These are phyloP conservation scores for Orbilia ellipsospora DNA, from an alignment of 2,329 filamentous ascomycete species.

Conservation along the genomic window DNA sequence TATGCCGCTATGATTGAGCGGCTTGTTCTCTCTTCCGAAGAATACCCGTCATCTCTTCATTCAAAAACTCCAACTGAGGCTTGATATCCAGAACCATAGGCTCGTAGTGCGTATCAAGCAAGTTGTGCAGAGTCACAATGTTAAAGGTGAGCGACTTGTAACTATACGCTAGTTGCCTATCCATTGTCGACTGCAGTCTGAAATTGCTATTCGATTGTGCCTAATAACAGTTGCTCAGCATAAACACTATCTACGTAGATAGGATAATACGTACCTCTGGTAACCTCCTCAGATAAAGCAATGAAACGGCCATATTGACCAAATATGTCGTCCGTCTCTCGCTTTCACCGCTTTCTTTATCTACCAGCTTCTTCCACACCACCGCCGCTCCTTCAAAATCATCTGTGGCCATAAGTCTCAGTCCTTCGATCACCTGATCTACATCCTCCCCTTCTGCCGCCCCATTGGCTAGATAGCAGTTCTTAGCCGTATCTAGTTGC, in stretches of 20 bases:
- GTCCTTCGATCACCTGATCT: conserved; percentile 42
- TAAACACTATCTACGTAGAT: not conserved
- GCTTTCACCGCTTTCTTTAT: conserved; percentile 23
- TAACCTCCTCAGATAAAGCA: conserved; percentile 45
- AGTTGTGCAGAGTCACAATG: conserved; percentile 38
- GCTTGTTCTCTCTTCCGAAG: conserved; percentile 44
- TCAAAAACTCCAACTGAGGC: conserved; percentile 44
- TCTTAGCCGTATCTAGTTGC: conserved; percentile 51
- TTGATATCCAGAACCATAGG: conserved; percentile 30
- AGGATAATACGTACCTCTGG: conserved; percentile 30
- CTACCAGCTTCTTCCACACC: conserved; percentile 49
- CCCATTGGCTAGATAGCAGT: conserved; percentile 41
- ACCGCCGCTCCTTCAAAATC: conserved; percentile 47
- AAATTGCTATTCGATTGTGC: conserved; percentile 43
- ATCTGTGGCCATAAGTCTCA: conserved; percentile 48
- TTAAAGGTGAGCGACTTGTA: conserved; percentile 49
- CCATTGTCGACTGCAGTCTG: conserved; percentile 45
- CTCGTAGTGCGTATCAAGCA: conserved; percentile 41
- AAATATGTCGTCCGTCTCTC: conserved; percentile 36
- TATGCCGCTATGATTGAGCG: conserved; percentile 13
- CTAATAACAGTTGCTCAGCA: conserved; percentile 14
- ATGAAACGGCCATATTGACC: conserved; percentile 45
- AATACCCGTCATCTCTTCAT: conserved; percentile 43
- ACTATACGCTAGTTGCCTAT: conserved; percentile 39
- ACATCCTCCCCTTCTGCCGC: conserved; percentile 44